phyloP scores from a whole-genome alignment of 2,329 filamentous ascomycete species.

The Truncatella angustata region DNA sequence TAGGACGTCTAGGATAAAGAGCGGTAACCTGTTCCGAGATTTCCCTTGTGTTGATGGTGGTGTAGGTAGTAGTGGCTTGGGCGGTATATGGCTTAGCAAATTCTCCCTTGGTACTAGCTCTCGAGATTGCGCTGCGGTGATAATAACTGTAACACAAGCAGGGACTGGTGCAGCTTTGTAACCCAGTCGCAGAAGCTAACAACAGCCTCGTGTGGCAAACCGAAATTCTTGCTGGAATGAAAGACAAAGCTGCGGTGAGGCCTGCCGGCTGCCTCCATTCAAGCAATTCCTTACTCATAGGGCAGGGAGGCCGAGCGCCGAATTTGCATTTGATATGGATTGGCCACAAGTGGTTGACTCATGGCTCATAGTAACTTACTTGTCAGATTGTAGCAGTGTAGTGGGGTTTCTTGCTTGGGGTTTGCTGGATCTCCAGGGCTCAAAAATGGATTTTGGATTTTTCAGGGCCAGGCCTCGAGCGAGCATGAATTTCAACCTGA shows the following conservation, averaged over 20 bases:
- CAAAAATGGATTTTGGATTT: too few relatives aligned
- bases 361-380: too few relatives aligned
- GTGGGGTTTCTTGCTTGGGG: too few relatives aligned
- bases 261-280: not conserved
- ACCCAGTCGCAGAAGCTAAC: constrained; percentile 1
- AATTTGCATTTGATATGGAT: constrained; percentile 1
- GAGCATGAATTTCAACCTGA: too few relatives aligned
- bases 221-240: not conserved
- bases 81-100: not conserved
- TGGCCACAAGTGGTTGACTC: not conserved
- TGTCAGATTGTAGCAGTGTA: too few relatives aligned
- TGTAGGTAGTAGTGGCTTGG: not conserved
- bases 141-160: not conserved
- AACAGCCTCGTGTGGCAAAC: not conserved
- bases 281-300: not conserved
- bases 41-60: not conserved
- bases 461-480: too few relatives aligned
- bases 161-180: not conserved
- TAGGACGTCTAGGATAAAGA: not conserved
- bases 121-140: not conserved
- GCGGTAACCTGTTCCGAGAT: constrained; percentile 5
- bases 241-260: not conserved
- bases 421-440: too few relatives aligned
- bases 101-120: not conserved
- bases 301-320: not conserved